Evolutionary conservation across 1,284 basidiomycete species (phyloP).

Genomic region (Ustilago sp.): DNA sequence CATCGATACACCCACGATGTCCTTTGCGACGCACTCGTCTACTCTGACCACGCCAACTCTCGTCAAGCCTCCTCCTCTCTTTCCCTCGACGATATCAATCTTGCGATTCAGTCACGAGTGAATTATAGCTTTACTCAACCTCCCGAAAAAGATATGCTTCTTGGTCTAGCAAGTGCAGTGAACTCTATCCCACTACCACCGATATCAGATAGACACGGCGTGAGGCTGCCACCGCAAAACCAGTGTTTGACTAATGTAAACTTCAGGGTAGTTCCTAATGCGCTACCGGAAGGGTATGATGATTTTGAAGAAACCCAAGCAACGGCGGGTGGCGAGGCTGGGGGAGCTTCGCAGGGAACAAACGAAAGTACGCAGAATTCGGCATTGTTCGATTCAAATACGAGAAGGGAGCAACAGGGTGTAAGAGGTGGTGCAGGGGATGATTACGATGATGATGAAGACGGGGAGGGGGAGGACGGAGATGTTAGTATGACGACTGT

Average conservation of each 20-base stretch:
- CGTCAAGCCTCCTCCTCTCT: conserved; percentile 52
- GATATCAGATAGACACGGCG: conserved; percentile 93
- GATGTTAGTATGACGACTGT: conserved; percentile 39
- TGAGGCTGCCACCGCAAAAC: conserved; percentile 83
- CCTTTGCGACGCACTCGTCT: conserved; percentile 87
- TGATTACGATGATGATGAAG: conserved; percentile 42
- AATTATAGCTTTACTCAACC: conserved; percentile 94
- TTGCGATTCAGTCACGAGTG: conserved; percentile 91
- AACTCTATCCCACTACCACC: conserved; percentile 89
- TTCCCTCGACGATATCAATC: conserved; percentile 88
- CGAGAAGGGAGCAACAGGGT: background rate
- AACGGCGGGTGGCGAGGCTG: background rate
- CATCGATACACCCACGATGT: conserved; percentile 94
- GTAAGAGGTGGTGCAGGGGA: conserved; percentile 13
- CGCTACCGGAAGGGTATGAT: conserved; percentile 73
- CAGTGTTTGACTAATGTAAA: conserved; percentile 90
- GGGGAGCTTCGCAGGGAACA: background rate
- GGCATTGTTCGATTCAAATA: conserved; percentile 21
- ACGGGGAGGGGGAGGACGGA: conserved; percentile 21
- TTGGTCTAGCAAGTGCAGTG: conserved; percentile 87
- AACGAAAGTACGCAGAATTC: conserved; percentile 20
- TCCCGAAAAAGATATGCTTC: conserved; percentile 92
- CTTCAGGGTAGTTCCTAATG: conserved; percentile 91
- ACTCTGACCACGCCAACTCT: conserved; percentile 85
- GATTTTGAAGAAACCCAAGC: conserved; percentile 31